Percentiles rank a stretch among this genome's conserved stretches.
Conservation (phyloP, 2,329 filamentous ascomycete genomes). For the Fusarium mangiferae region DNA sequence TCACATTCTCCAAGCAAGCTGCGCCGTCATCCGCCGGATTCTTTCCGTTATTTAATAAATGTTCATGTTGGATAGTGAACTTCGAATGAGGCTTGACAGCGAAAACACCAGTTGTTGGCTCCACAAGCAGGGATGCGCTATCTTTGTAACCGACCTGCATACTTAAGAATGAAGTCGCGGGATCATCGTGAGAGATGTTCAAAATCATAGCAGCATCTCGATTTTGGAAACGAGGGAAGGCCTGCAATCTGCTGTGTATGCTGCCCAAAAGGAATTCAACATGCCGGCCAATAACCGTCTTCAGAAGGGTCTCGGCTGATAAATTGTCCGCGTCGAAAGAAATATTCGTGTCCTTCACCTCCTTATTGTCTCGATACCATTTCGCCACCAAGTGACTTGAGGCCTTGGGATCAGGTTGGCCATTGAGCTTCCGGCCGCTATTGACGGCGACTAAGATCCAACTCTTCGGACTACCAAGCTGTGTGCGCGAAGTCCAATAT, state of each 20-base stretch:
- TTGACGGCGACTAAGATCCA: slow-evolving; percentile 91
- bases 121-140: slow-evolving; percentile 72
- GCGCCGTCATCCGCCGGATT: slow-evolving; percentile 69
- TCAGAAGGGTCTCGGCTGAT: slow-evolving; percentile 79
- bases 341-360: slow-evolving; percentile 76
- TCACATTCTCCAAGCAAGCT: slow-evolving; percentile 67
- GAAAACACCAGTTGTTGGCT: slow-evolving; percentile 81
- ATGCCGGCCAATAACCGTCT: slow-evolving; percentile 79
- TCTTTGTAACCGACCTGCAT: slow-evolving; percentile 76
- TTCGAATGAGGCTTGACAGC: slow-evolving; percentile 73
- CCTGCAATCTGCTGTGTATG: slow-evolving; percentile 69
- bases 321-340: slow-evolving; percentile 73
- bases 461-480: slow-evolving; percentile 73
- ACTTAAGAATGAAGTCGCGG: slow-evolving; percentile 73
- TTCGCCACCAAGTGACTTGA: slow-evolving; percentile 70
- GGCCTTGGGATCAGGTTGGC: slow-evolving; percentile 52
- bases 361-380: slow-evolving; percentile 87
- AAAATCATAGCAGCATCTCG: slow-evolving; percentile 69
- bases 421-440: slow-evolving; percentile 66
- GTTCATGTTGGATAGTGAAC: slow-evolving; percentile 67
- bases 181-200: slow-evolving; percentile 67
- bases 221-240: slow-evolving; percentile 69
- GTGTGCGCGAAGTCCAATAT: slow-evolving; percentile 79
- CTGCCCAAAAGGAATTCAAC: slow-evolving; percentile 75
- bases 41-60: slow-evolving; percentile 69